phyloP scores from a whole-genome alignment of 306 rosid genomes.

The Luffa aegyptiaca region DNA sequence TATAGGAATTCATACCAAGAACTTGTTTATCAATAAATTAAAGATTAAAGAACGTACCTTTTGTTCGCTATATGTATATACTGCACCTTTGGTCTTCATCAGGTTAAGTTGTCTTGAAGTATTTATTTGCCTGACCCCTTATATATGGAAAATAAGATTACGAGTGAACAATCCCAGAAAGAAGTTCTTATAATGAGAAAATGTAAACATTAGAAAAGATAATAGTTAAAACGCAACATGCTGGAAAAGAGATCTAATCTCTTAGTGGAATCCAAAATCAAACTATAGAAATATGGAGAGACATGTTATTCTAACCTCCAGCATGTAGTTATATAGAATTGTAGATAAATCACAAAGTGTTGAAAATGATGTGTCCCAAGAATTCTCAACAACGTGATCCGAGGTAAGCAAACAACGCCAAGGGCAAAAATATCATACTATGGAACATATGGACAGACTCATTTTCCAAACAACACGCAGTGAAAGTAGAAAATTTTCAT shows the following conservation, averaged over 20 bases:
- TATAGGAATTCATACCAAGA: neutral
- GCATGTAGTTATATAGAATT: neutral
- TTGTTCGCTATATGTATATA: conserved; percentile 60
- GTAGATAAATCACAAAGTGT: neutral
- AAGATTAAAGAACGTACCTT: conserved; percentile 28
- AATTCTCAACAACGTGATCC: neutral
- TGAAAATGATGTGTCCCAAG: neutral
- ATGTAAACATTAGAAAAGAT: neutral
- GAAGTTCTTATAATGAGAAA: neutral
- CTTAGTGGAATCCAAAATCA: neutral
- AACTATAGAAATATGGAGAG: neutral
- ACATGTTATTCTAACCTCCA: neutral
- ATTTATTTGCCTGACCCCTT: conserved; percentile 55
- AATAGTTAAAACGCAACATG: neutral
- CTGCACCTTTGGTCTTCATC: conserved; percentile 77
- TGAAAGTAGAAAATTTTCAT: neutral
- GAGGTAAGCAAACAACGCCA: neutral
- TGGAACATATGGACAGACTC: neutral
- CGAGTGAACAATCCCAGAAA: neutral
- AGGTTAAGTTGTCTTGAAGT: conserved; percentile 54
- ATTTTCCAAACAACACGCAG: neutral
- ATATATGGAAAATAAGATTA: neutral
- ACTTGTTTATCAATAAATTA: neutral
- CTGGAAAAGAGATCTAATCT: neutral
- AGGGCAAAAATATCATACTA: neutral